Conservation (phyloP, 768 basidiomycete species). For the Xerocomus spinulosus region DNA sequence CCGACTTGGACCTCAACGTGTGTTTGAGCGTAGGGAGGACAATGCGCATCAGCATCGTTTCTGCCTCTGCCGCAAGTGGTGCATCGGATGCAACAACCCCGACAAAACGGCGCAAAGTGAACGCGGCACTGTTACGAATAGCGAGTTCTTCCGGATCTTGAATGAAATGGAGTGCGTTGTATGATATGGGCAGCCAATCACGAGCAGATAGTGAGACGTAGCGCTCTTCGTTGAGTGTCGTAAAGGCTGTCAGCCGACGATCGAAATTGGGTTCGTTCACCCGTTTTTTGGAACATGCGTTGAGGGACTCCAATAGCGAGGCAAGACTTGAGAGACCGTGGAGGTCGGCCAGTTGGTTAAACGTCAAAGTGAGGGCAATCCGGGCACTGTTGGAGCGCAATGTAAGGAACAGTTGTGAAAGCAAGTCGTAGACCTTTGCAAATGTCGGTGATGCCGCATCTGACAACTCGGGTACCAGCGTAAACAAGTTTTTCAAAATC, state of each 20-base stretch:
- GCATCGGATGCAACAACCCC: slow-evolving; percentile 42
- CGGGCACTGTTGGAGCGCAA: slow-evolving; percentile 71
- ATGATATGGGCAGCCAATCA: slow-evolving; percentile 79
- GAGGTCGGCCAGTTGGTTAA: slow-evolving; percentile 45
- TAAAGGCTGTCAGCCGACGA: slow-evolving; percentile 72
- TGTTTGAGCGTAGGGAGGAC: slow-evolving; percentile 79
- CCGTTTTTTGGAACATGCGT: slow-evolving; percentile 79
- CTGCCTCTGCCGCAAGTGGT: slow-evolving; percentile 38
- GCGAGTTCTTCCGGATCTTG: slow-evolving; percentile 88
- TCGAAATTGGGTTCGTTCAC: slow-evolving; percentile 94
- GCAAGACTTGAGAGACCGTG: slow-evolving; percentile 46
- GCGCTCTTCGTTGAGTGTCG: slow-evolving; percentile 62
- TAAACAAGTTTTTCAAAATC: slow-evolving; percentile 62
- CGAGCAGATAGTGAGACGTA: slow-evolving; percentile 46
- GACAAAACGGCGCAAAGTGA: slow-evolving; percentile 72
- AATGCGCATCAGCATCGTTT: slow-evolving; percentile 54
- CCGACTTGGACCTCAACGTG: slow-evolving; percentile 71
- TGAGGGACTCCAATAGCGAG: slow-evolving; percentile 60
- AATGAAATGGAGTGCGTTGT: slow-evolving; percentile 80
- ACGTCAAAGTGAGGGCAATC: slow-evolving; percentile 60
- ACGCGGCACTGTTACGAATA: slow-evolving; percentile 76
- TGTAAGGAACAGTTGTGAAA: slow-evolving; percentile 74
- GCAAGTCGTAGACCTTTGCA: slow-evolving; percentile 52
- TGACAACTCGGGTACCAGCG: slow-evolving; percentile 59
- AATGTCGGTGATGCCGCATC: slow-evolving; percentile 42